phyloP scores from a whole-genome alignment of 352 stramenopile genomes.

The Globisporangium paddicum region DNA sequence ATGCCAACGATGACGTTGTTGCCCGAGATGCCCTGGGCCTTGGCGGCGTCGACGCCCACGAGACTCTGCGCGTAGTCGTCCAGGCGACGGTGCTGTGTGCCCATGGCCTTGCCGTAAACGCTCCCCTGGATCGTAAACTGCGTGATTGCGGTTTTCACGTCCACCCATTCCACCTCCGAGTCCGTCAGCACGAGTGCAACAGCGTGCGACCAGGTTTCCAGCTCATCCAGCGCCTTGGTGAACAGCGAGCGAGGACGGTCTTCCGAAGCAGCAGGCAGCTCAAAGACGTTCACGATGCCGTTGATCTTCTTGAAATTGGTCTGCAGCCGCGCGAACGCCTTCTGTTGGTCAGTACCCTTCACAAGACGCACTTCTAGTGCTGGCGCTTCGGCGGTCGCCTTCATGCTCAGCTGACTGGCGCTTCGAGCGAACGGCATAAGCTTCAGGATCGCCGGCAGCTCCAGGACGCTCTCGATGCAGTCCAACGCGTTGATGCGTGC shows the following conservation, averaged over 20 bases:
- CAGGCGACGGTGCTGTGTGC: conserved; percentile 30
- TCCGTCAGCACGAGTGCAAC: conserved; percentile 47
- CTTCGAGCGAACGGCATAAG: conserved; percentile 66
- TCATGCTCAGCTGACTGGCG: conserved; percentile 30
- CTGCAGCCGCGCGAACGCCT: conserved; percentile 34
- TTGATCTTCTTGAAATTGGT: conserved; percentile 28
- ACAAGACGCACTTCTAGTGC: conserved; percentile 61
- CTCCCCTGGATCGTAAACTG: conserved; percentile 27
- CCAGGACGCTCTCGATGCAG: conserved; percentile 43
- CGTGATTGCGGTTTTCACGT: conserved; percentile 33
- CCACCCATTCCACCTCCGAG: conserved; percentile 57
- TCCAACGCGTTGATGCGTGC: conserved; percentile 29
- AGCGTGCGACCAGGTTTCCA: conserved; percentile 54
- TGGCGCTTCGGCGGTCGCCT: conserved; percentile 26
- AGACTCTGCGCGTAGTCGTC: conserved; percentile 58
- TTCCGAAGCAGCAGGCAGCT: conserved; percentile 18
- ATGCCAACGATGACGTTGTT: conserved; percentile 76
- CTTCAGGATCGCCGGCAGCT: conserved; percentile 58
- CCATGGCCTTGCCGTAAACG: conserved; percentile 12
- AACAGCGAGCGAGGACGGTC: conserved; percentile 37
- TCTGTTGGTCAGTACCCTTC: conserved; percentile 22
- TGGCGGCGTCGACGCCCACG: conserved; percentile 57
- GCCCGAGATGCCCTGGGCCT: conserved; percentile 55
- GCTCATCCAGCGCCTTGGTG: conserved; percentile 42
- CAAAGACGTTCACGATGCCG: conserved; percentile 63